These are phyloP conservation scores for Chrysopogon serrulatus DNA, from an alignment of 176 grass and related monocot genomes.

Conservation along the genomic window DNA sequence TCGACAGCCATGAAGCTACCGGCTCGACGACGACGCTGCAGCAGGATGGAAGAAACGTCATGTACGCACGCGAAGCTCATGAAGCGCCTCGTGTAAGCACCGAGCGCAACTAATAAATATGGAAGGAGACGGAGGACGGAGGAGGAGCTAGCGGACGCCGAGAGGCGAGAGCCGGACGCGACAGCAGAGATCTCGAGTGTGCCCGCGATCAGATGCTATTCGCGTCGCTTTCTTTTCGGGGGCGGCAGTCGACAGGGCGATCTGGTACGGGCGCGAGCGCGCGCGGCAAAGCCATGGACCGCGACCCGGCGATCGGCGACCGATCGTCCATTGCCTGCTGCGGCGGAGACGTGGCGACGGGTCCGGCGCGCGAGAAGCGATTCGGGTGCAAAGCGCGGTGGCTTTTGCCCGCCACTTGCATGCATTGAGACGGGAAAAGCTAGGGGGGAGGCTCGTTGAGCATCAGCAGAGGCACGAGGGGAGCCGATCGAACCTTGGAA, in stretches of 20 bases:
- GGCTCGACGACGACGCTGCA: not conserved
- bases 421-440: not conserved
- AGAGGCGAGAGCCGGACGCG: not conserved
- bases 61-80: not conserved
- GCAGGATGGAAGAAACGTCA: not conserved
- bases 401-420: constrained; percentile 2
- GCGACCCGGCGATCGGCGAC: not conserved
- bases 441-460: not conserved
- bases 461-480: not conserved
- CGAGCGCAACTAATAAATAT: not conserved
- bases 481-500: not conserved
- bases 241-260: constrained; percentile 4
- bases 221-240: constrained; percentile 11
- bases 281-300: not conserved
- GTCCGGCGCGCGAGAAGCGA: not conserved
- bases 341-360: not conserved
- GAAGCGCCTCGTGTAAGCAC: not conserved
- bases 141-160: not conserved
- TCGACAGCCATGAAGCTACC: constrained; percentile 38
- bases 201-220: constrained; percentile 31
- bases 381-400: constrained; percentile 34
- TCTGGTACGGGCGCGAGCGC: not conserved
- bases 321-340: not conserved
- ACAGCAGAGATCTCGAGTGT: not conserved
- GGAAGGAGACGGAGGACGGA: not conserved